phyloP scores from a whole-genome alignment of 148 eudicot genomes.

The Fallopia convolvulus region DNA sequence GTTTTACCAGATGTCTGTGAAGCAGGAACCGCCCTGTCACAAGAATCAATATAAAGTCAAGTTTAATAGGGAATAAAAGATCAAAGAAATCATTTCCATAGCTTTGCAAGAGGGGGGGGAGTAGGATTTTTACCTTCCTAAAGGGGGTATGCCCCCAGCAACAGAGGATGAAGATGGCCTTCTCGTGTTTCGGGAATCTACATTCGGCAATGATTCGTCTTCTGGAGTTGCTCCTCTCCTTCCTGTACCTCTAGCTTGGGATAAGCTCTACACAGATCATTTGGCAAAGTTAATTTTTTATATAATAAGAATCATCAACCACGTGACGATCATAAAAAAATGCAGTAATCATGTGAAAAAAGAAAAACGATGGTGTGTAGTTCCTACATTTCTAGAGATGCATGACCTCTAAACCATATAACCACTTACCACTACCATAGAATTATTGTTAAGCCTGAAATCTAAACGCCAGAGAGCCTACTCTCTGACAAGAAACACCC shows the following conservation, averaged over 20 bases:
- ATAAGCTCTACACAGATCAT: slow-evolving; percentile 41
- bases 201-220: slow-evolving; percentile 42
- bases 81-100: not conserved
- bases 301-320: not conserved
- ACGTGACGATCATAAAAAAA: not conserved
- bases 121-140: slow-evolving; percentile 53
- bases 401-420: not conserved
- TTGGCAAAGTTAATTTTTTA: not conserved
- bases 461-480: not conserved
- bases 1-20: slow-evolving; percentile 79
- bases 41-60: slow-evolving; percentile 2
- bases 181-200: slow-evolving; percentile 51
- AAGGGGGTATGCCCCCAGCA: slow-evolving; percentile 83
- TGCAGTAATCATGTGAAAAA: not conserved
- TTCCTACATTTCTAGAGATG: not conserved
- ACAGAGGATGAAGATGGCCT: slow-evolving; percentile 70
- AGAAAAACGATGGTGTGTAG: not conserved
- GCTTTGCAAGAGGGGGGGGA: not conserved
- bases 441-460: not conserved
- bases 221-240: slow-evolving; percentile 49
- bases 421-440: not conserved
- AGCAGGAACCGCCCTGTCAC: slow-evolving; percentile 48
- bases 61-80: not conserved
- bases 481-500: not conserved
- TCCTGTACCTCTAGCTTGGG: slow-evolving; percentile 60